Evolutionary conservation across 345 rosid species (phyloP), one percentile per base, ranked within the genome.

Genomic region (Punica granatum): DNA sequence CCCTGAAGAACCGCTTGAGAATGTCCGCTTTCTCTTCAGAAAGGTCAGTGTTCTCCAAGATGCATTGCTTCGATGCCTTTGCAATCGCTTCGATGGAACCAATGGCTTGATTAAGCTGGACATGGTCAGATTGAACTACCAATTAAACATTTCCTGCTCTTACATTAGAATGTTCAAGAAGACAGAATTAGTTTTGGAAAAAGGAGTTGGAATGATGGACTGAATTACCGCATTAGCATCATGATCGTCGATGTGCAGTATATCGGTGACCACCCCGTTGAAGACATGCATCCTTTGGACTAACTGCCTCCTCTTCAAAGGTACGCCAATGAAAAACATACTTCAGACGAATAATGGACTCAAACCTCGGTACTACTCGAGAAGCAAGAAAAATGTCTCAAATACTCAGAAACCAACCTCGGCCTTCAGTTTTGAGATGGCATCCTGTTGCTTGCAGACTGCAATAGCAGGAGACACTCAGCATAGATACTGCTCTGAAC

Each of bases 71-170:
- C 14, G 95, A 83, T 77, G 96, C 87, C 77, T 88, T 94, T 12
- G 88, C 89, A 32, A 89, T 83, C 30, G 95, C 87, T 79, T 89
- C 91, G 15, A 94, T 82, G 8, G 99, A 94, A 44, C 99, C 99
- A 68, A 91, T 84, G 25, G 92, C 88, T 78, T 87, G 97, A 80
- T 80, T 82, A 15, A 93, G 90, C 99, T 93, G 85, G 68, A 72
- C 74, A 42, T 30, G 3, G 1, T 51, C 42, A 18, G 16, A 63
- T 8, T 16, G 3, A 39, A 14, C 16, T 51, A 0, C 51, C 26
- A 44, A 11, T 46, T 6, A 7, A 46, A 36, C 31, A 34, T 49
- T 33, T 36, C 26, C 23, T 33, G 39, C 32, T 37, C 53, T 28
- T 58, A 8, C 12, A 43, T 19, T 0, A 34, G 0, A 19, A 30